Evolutionary conservation across 805 yeast genomes (phyloP).

Genomic region (Cyberlindnera samutprakarnensis): DNA sequence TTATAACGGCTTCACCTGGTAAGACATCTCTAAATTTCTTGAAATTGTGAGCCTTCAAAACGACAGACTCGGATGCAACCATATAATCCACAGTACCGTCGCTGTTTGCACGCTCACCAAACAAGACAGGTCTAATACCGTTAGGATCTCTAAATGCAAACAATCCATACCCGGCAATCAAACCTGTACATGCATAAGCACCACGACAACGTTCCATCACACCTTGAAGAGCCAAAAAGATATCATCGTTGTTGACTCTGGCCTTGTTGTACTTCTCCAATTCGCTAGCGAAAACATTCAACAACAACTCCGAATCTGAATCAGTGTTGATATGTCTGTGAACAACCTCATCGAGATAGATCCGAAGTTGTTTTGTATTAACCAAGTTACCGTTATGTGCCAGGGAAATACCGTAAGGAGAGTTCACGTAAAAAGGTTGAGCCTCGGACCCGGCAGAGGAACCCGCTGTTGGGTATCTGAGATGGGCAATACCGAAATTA

Average conservation of each 20-base stretch:
- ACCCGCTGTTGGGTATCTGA: conserved; percentile 97
- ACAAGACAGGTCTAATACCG: conserved; percentile 87
- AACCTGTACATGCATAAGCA: conserved; percentile 93
- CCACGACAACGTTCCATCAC: conserved; percentile 80
- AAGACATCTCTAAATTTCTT: conserved; percentile 68
- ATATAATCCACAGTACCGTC: conserved; percentile 80
- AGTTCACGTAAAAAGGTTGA: conserved; percentile 95
- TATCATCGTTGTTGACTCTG: conserved; percentile 85
- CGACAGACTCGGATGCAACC: conserved; percentile 95
- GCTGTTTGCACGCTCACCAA: conserved; percentile 68
- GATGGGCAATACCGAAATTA: conserved; percentile 90
- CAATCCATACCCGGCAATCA: conserved; percentile 93
- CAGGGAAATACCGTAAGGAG: conserved; percentile 89
- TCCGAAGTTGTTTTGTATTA: conserved; percentile 68
- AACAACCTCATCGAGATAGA: conserved; percentile 83
- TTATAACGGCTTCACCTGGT: conserved; percentile 96
- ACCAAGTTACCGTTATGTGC: conserved; percentile 95
- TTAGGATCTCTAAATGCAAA: conserved; percentile 97
- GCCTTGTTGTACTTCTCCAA: conserved; percentile 86
- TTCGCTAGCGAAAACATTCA: conserved; percentile 88
- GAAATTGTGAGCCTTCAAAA: conserved; percentile 86
- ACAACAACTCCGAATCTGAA: conserved; percentile 84
- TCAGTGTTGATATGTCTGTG: conserved; percentile 98
- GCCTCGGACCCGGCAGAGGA: conserved; percentile 94
- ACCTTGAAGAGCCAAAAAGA: conserved; percentile 79